Conservation (phyloP, 2,329 filamentous ascomycete genomes). For the Cytospora piceicola region DNA sequence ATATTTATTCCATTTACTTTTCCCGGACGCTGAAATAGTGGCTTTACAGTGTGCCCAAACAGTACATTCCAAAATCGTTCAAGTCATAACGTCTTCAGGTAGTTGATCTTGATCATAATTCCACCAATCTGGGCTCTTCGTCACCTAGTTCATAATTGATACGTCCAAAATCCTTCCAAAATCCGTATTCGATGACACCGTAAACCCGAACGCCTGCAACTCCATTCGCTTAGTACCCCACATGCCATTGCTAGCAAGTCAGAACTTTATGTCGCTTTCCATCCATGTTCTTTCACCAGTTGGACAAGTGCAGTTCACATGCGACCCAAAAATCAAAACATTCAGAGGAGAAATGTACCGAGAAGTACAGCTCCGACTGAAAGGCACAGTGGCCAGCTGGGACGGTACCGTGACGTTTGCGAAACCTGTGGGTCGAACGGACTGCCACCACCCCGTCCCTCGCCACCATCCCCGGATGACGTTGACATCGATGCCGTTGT, state of each 20-base stretch:
- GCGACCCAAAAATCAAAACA: background rate
- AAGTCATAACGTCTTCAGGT: slow-evolving; percentile 8
- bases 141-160: background rate
- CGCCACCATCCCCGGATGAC: slow-evolving; percentile 3
- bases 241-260: background rate
- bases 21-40: too few species aligned
- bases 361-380: slow-evolving; percentile 13
- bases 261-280: background rate
- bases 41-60: too few species aligned
- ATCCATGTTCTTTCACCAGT: too few species aligned
- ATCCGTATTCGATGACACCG: background rate
- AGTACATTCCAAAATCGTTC: background rate
- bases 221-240: slow-evolving; percentile 7
- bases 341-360: slow-evolving; percentile 8
- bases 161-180: background rate
- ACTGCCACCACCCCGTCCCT: slow-evolving; percentile 28
- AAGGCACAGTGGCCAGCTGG: slow-evolving; percentile 17
- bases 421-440: slow-evolving; percentile 30
- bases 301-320: background rate
- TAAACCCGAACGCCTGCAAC: slow-evolving; percentile 12
- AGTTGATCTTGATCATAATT: slow-evolving; percentile 1
- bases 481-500: background rate
- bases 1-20: too few species aligned
- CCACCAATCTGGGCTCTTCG: slow-evolving; percentile 5
- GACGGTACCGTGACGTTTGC: background rate